Conservation (phyloP, 805 yeast genomes). For the Yueomyces sp. region DNA sequence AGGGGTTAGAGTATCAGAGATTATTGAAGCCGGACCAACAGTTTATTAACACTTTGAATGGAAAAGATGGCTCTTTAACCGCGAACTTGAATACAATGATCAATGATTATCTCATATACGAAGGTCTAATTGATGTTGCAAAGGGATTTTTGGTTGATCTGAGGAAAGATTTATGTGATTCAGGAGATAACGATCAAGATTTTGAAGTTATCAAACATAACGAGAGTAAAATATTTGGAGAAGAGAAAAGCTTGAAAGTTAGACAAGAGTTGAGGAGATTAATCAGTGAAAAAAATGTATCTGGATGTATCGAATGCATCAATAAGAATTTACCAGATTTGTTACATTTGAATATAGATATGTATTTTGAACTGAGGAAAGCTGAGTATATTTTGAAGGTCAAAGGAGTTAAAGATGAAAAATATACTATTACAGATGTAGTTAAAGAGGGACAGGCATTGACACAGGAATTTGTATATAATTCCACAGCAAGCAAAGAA, state of each 20-base stretch:
- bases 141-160: slow-evolving; percentile 38
- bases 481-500: slow-evolving; percentile 6
- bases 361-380: slow-evolving; percentile 18
- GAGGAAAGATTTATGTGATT: slow-evolving; percentile 14
- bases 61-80: slow-evolving; percentile 18
- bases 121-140: slow-evolving; percentile 43
- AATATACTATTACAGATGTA: slow-evolving; percentile 8
- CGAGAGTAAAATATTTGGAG: slow-evolving; percentile 20
- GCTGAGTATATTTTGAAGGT: slow-evolving; percentile 12
- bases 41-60: slow-evolving; percentile 11
- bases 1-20: not conserved
- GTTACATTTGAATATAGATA: slow-evolving; percentile 10
- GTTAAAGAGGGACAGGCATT: slow-evolving; percentile 15
- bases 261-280: slow-evolving; percentile 34
- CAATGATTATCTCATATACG: slow-evolving; percentile 38
- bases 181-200: slow-evolving; percentile 7
- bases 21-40: slow-evolving; percentile 12
- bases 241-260: slow-evolving; percentile 25
- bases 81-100: slow-evolving; percentile 18
- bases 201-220: slow-evolving; percentile 13
- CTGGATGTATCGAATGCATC: slow-evolving; percentile 28
- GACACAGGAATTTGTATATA: slow-evolving; percentile 12
- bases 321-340: slow-evolving; percentile 17
- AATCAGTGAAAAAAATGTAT: slow-evolving; percentile 33
- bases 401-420: slow-evolving; percentile 5